Conservation (phyloP, 2,329 filamentous ascomycete genomes). For the Colletotrichum sp. region DNA sequence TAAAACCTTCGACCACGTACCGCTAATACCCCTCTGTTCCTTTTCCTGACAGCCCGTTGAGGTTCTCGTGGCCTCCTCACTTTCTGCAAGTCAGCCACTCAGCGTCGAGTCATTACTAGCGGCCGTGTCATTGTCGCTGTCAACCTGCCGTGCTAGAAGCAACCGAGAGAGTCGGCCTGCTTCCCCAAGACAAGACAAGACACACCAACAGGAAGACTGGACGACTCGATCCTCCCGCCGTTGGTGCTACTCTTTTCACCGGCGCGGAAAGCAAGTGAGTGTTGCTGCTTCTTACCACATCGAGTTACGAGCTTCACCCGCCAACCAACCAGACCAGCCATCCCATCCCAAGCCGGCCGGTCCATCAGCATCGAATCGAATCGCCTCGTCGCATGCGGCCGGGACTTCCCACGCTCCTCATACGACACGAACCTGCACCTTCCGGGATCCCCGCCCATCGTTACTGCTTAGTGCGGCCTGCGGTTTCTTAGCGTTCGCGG, state of each 20-base stretch:
- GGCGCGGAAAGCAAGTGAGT: not conserved
- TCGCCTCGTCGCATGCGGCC: slow-evolving; percentile 10
- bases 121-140: slow-evolving; percentile 7
- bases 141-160: not conserved
- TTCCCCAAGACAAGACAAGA: not conserved
- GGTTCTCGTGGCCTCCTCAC: not conserved
- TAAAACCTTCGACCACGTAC: not conserved
- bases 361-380: slow-evolving; percentile 8
- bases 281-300: not conserved
- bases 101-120: slow-evolving; percentile 15
- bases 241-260: not conserved
- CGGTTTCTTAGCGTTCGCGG: not conserved
- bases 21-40: not conserved
- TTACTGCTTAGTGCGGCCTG: not conserved
- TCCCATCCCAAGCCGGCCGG: not conserved
- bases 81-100: not conserved
- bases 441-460: slow-evolving; percentile 7
- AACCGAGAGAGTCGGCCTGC: not conserved
- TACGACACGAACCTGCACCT: slow-evolving; percentile 12
- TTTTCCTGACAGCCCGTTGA: not conserved
- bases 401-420: slow-evolving; percentile 10
- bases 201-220: not conserved
- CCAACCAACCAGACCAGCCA: not conserved
- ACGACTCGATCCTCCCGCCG: not conserved
- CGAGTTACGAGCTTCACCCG: not conserved